A percentile compares a stretch with the other conserved stretches of the same genome.
phyloP scores from a whole-genome alignment of 106 monocot genomes.

The Allium cepa region DNA sequence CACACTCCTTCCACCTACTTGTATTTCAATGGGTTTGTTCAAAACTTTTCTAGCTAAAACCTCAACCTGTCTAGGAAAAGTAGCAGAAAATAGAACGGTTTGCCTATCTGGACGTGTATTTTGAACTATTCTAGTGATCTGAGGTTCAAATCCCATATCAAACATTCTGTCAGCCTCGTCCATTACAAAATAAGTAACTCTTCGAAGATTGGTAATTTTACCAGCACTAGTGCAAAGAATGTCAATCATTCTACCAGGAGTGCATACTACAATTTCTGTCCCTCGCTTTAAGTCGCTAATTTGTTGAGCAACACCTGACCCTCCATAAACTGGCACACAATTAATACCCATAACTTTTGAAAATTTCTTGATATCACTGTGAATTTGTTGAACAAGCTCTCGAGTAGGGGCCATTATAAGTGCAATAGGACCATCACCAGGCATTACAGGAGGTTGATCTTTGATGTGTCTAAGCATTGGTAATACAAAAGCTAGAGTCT shows the following conservation, averaged over 20 bases:
- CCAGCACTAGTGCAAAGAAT: slow-evolving; percentile 92
- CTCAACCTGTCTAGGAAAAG: slow-evolving; percentile 96
- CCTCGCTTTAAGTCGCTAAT: slow-evolving; percentile 95
- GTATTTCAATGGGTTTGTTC: slow-evolving; percentile 87
- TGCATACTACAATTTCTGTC: slow-evolving; percentile 96
- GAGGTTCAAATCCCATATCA: slow-evolving; percentile 99
- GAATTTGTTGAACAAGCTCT: slow-evolving; percentile 94
- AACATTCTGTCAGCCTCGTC: slow-evolving; percentile 99
- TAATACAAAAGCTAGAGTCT: slow-evolving; percentile 91
- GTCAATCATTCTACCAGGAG: slow-evolving; percentile 98
- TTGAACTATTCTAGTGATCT: slow-evolving; percentile 86
- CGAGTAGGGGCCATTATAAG: slow-evolving; percentile 97
- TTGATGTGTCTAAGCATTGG: slow-evolving; percentile 97
- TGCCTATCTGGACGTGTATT: slow-evolving; percentile 91
- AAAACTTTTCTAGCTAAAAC: slow-evolving; percentile 77
- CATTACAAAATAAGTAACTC: slow-evolving; percentile 96
- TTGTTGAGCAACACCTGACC: slow-evolving; percentile 97
- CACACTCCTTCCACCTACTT: slow-evolving; percentile 94
- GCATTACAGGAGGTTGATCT: slow-evolving; percentile 77
- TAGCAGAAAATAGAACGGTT: slow-evolving; percentile 94
- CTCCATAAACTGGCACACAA: slow-evolving; percentile 93
- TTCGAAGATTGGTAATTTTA: slow-evolving; percentile 88
- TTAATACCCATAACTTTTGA: slow-evolving; percentile 61
- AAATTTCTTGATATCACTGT: slow-evolving; percentile 88
- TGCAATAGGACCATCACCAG: slow-evolving; percentile 93